These are phyloP conservation scores for Anacardium occidentale DNA, from an alignment of 345 rosid species.

Conservation along the genomic window DNA sequence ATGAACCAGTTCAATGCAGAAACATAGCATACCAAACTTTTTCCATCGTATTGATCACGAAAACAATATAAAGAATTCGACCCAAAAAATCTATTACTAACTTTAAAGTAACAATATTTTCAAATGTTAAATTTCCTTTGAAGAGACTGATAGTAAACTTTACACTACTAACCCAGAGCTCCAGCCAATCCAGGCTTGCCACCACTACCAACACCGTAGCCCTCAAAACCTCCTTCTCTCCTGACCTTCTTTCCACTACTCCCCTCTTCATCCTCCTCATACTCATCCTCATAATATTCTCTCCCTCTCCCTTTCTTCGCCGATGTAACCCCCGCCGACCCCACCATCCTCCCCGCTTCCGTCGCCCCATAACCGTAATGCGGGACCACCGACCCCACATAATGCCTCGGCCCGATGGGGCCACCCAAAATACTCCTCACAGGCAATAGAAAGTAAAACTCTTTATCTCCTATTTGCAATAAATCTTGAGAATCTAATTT, in stretches of 20 bases:
- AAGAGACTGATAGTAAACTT: background rate
- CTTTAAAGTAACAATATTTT: background rate
- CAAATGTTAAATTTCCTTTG: background rate
- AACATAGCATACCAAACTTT: background rate
- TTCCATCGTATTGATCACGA: background rate
- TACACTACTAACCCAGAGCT: slow-evolving; percentile 41
- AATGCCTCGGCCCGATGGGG: slow-evolving; percentile 65
- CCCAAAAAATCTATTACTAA: background rate
- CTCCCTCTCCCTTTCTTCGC: slow-evolving; percentile 67
- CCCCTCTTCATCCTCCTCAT: slow-evolving; percentile 57
- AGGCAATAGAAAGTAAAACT: slow-evolving; percentile 85
- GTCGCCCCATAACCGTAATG: slow-evolving; percentile 51
- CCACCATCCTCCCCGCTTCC: slow-evolving; percentile 36
- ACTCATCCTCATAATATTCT: slow-evolving; percentile 59
- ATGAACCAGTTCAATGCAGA: background rate
- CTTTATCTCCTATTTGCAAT: slow-evolving; percentile 92
- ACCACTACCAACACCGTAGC: slow-evolving; percentile 46
- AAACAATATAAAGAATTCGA: background rate
- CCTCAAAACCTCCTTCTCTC: slow-evolving; percentile 63
- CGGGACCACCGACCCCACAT: slow-evolving; percentile 38
- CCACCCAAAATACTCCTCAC: slow-evolving; percentile 87
- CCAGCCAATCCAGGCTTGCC: slow-evolving; percentile 57
- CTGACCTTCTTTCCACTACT: slow-evolving; percentile 70
- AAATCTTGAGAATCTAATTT: slow-evolving; percentile 95
- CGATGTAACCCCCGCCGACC: slow-evolving; percentile 26